phyloP scores from a whole-genome alignment of 306 rosid species.

The Trifolium fragiferum region DNA sequence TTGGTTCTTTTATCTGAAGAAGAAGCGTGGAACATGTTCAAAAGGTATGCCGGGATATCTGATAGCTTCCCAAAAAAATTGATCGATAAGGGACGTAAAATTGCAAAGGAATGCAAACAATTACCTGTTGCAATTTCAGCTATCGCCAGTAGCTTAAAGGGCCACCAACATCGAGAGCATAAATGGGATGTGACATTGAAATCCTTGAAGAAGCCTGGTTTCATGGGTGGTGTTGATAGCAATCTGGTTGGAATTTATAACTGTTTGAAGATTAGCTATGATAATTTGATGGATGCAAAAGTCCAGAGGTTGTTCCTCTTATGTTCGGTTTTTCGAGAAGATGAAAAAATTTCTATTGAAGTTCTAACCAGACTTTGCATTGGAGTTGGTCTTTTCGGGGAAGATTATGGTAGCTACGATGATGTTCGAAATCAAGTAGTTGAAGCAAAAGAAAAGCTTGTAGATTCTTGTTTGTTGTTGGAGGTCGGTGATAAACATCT shows the following conservation, averaged over 20 bases:
- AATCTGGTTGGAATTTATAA: no score
- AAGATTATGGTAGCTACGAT: not conserved
- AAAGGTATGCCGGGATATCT: not conserved
- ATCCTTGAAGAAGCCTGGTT: not conserved
- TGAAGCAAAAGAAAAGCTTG: not conserved
- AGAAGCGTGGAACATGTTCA: not conserved
- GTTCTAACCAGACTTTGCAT: not conserved
- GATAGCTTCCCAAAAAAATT: not conserved
- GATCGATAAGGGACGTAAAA: not conserved
- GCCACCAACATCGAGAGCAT: not conserved
- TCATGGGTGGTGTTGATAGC: no score
- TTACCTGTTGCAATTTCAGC: conserved; percentile 30
- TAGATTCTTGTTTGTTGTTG: conserved; percentile 19
- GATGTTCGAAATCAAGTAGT: not conserved
- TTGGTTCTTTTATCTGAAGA: not conserved
- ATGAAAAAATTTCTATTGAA: not conserved
- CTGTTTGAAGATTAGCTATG: no score
- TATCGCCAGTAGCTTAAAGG: conserved; percentile 7
- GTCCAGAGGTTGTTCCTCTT: no score
- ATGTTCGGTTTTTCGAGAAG: no score
- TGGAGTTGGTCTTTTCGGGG: not conserved
- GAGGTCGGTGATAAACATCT: accelerated
- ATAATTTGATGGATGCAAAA: no score
- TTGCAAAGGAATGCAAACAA: conserved; percentile 33
- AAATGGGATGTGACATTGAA: not conserved